Evolutionary conservation across 805 yeast species (phyloP).

Genomic region (Saccharomycopsis babjevae): DNA sequence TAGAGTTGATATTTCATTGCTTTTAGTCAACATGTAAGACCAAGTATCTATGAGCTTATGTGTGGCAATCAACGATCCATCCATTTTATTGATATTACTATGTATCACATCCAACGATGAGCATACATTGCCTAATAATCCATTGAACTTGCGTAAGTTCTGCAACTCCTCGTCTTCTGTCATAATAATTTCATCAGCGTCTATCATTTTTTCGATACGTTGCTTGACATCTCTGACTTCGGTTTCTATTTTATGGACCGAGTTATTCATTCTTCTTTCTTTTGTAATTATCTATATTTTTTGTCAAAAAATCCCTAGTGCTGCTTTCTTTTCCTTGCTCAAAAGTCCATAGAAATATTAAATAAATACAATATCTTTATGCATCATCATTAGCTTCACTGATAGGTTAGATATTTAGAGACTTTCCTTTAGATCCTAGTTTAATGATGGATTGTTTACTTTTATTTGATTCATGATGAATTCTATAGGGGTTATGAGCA

Average conservation of each 20-base stretch:
- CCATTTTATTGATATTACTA: slow-evolving; percentile 10
- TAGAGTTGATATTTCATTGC: slow-evolving; percentile 13
- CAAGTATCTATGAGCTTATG: slow-evolving; percentile 16
- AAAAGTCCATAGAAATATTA: no score
- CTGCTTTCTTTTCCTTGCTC: background rate
- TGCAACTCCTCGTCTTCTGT: slow-evolving; percentile 3
- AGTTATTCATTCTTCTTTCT: background rate
- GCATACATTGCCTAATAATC: background rate
- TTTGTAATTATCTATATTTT: background rate
- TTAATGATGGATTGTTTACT: no score
- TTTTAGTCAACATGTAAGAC: slow-evolving; percentile 16
- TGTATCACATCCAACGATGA: slow-evolving; percentile 1
- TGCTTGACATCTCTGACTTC: background rate
- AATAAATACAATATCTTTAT: no score
- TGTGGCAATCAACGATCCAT: slow-evolving; percentile 11
- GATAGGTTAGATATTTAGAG: no score
- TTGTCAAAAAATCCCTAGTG: background rate
- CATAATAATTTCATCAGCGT: background rate
- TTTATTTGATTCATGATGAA: no score
- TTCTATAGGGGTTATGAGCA: background rate
- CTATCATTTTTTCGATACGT: background rate
- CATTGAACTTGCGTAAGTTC: slow-evolving; percentile 7
- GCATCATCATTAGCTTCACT: no score
- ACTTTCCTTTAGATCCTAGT: no score
- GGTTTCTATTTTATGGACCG: background rate